Base-by-base conservation (phyloP, 768 basidiomycete species). In the Amanita molliuscula region DNA sequence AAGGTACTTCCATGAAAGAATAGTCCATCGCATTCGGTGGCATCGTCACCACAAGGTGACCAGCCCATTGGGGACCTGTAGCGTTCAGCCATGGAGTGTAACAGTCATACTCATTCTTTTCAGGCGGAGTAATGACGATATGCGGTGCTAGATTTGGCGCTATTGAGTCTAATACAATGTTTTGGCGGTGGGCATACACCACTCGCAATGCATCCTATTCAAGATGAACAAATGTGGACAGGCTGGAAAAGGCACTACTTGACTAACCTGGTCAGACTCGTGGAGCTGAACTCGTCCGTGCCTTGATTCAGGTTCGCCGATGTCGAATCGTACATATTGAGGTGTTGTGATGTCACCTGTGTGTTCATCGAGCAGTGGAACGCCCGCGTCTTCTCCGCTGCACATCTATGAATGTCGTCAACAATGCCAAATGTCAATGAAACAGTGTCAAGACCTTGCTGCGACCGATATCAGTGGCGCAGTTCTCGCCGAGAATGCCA, bases 101-200 rank as follows among this genome's bases (percentile, higher is more conserved):
- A 35, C 62, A 60, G 48, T 70, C 71, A 29, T 69, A 62, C 55
- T 62, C 61, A 2, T 53, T 56, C 38, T 72, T 67, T 48, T 66
- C 61, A 45, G 71, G 68, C 34, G 71, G 69, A n/a, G 76, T 74
- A 40, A 80, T 70, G 44, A 77, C 75, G 48, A 81, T 75, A 59
- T 77, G 75, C 0, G 78, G 78, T 0, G 67, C 59, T 5, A 63
- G 34, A 6, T 68, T 53, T 5, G 75, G 73, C 48, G 49, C 48
- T 16, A 58, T 49, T 20, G 76, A 78, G 49, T 76, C 73, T 10
- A 77, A 51, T 20, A 77, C 67, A 10, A 77, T 61, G 51, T 72
- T 71, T 26, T 26, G 33, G 36, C 49, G 49, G 15, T 34, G 23
- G 18, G 44, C 48, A 25, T 50, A 48, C n/a, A 23, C 44, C 20